Evolutionary conservation across 345 rosid genomes (phyloP).

Genomic region (Combretum micranthum): DNA sequence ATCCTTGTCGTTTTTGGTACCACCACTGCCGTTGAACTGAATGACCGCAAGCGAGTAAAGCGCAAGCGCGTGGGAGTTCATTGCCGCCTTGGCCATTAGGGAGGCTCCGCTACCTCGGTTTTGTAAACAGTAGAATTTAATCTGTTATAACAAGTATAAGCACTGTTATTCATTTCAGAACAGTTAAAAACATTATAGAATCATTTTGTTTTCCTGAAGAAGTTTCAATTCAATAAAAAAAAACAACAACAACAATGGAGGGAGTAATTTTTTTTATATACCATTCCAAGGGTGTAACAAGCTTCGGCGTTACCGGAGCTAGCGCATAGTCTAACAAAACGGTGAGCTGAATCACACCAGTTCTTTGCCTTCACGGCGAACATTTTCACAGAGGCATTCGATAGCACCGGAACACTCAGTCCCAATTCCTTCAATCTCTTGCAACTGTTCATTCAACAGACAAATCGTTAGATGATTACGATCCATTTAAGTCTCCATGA

Average conservation of each 20-base stretch:
- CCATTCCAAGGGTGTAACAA: constrained; percentile 28
- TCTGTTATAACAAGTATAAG: constrained; percentile 6
- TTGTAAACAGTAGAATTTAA: constrained; percentile 26
- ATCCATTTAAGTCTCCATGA: not conserved
- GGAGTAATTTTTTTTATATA: too few relatives aligned
- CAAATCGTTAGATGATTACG: not conserved
- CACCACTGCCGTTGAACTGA: constrained; percentile 35
- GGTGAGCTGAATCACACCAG: constrained; percentile 23
- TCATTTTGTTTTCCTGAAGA: too few relatives aligned
- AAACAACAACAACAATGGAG: not conserved
- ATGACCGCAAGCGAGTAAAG: constrained; percentile 29
- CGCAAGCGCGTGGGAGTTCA: constrained; percentile 22
- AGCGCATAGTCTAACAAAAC: constrained; percentile 22
- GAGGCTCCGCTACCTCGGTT: constrained; percentile 26
- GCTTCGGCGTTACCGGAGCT: constrained; percentile 26
- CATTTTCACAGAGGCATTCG: constrained; percentile 10
- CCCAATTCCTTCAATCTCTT: constrained; percentile 20
- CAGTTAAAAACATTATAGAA: not conserved
- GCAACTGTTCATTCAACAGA: constrained; percentile 14
- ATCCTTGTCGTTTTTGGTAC: constrained; percentile 26
- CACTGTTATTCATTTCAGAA: not conserved
- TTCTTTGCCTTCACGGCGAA: constrained; percentile 17
- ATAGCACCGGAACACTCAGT: constrained; percentile 13
- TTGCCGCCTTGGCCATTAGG: constrained; percentile 32
- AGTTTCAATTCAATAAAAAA: not conserved